phyloP scores from a whole-genome alignment of 2,329 filamentous ascomycete genomes.

The Plenodomus tracheiphilus region DNA sequence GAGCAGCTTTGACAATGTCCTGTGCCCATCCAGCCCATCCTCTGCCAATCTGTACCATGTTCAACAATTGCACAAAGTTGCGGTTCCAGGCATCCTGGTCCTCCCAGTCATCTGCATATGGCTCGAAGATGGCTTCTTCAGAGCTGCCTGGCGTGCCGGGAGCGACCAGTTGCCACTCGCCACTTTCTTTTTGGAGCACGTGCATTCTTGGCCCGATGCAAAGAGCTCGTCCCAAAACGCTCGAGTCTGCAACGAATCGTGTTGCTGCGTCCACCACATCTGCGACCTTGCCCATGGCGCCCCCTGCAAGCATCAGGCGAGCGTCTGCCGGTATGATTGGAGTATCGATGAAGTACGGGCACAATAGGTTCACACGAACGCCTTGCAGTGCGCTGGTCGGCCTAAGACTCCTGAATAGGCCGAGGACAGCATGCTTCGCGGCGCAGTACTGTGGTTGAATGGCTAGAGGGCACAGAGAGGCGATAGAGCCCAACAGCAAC shows the following conservation, averaged over 20 bases:
- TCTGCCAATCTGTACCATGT: constrained; percentile 52
- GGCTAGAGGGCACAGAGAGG: constrained; percentile 52
- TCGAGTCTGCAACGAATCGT: constrained; percentile 62
- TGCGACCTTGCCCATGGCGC: constrained; percentile 55
- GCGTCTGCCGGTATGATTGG: constrained; percentile 57
- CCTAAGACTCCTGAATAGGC: constrained; percentile 64
- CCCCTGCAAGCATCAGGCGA: constrained; percentile 60
- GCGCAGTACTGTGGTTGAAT: constrained; percentile 59
- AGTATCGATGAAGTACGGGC: constrained; percentile 68
- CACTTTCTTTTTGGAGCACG: constrained; percentile 47
- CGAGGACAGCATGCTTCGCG: constrained; percentile 68
- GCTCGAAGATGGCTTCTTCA: constrained; percentile 61
- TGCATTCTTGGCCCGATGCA: constrained; percentile 61
- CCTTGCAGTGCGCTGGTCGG: constrained; percentile 53
- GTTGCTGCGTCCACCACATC: constrained; percentile 69
- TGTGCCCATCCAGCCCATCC: constrained; percentile 59
- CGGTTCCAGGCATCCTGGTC: constrained; percentile 60
- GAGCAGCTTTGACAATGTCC: constrained; percentile 43
- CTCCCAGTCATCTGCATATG: constrained; percentile 62
- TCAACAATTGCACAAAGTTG: constrained; percentile 59
- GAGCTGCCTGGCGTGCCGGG: constrained; percentile 32
- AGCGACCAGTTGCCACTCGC: constrained; percentile 35
- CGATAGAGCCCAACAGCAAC: constrained; percentile 65
- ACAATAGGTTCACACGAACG: constrained; percentile 67
- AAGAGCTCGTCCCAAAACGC: constrained; percentile 61